Conservation (phyloP, 495 filamentous ascomycete species). For the Hyaloscypha hepaticicola region DNA sequence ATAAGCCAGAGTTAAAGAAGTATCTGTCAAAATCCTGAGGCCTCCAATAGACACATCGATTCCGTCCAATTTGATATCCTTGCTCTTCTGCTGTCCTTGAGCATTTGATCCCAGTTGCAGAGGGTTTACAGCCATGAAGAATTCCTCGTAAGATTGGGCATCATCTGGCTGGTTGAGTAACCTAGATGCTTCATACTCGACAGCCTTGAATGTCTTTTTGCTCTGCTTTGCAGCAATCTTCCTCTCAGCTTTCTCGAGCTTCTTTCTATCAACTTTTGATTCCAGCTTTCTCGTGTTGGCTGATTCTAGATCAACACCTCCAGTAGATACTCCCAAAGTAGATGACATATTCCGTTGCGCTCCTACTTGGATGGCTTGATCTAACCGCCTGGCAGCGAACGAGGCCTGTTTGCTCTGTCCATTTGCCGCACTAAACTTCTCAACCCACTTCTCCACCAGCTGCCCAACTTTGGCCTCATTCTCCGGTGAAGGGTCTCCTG, state of each 20-base stretch:
- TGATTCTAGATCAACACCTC: constrained; percentile 87
- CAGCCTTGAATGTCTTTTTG: constrained; percentile 96
- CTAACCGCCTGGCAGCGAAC: constrained; percentile 78
- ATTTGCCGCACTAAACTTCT: constrained; percentile 72
- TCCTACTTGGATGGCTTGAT: constrained; percentile 94
- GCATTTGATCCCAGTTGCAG: constrained; percentile 69
- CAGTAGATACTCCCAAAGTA: constrained; percentile 82
- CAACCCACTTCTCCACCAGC: constrained; percentile 88
- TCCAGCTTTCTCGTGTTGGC: constrained; percentile 90
- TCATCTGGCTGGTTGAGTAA: constrained; percentile 80
- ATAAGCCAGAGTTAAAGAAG: constrained; percentile 84
- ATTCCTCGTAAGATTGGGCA: constrained; percentile 96
- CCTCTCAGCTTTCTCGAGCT: constrained; percentile 96
- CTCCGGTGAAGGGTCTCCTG: constrained; percentile 67
- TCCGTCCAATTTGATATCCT: constrained; percentile 97
- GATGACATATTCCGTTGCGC: constrained; percentile 94
- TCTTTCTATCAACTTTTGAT: constrained; percentile 96
- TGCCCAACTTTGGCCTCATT: constrained; percentile 76
- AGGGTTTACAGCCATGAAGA: constrained; percentile 99
- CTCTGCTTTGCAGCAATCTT: constrained; percentile 99
- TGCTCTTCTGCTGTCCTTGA: constrained; percentile 77
- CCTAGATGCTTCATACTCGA: constrained; percentile 94
- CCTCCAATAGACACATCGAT: constrained; percentile 93
- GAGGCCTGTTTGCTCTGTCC: constrained; percentile 66
- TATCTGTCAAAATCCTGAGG: constrained; percentile 84